Evolutionary conservation across 441 rosid species (phyloP).

Genomic region (Erodium moschatum): DNA sequence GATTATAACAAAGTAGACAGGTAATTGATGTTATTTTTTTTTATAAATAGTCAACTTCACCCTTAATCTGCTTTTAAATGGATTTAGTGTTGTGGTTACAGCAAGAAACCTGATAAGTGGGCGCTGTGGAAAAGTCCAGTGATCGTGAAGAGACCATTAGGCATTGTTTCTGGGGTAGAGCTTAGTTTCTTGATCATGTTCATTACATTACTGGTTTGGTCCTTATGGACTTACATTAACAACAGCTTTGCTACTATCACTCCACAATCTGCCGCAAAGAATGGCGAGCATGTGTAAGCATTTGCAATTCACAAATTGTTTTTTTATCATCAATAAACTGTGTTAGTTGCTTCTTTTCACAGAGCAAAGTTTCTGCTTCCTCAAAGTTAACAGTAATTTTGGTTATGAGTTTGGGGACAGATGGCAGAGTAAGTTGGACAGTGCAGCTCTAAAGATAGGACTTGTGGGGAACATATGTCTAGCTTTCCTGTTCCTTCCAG

Average conservation of each 20-base stretch:
- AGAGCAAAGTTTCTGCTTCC: neutral
- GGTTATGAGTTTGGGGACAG: slow-evolving; percentile 21
- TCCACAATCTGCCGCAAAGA: slow-evolving; percentile 14
- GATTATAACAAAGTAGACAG: slow-evolving; percentile 7
- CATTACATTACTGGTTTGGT: slow-evolving; percentile 48
- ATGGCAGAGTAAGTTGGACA: slow-evolving; percentile 39
- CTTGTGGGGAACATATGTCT: slow-evolving; percentile 43
- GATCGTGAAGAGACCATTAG: slow-evolving; percentile 55
- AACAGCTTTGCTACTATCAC: slow-evolving; percentile 27
- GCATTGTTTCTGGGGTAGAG: slow-evolving; percentile 51
- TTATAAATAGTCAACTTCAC: no score
- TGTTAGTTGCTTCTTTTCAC: neutral
- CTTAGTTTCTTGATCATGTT: slow-evolving; percentile 43
- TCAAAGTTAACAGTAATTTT: neutral
- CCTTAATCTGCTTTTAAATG: neutral
- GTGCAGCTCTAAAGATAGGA: slow-evolving; percentile 29
- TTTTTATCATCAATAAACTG: neutral
- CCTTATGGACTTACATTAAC: slow-evolving; percentile 31
- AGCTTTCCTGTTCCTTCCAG: slow-evolving; percentile 51
- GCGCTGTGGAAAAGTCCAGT: slow-evolving; percentile 37
- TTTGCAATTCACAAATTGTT: neutral
- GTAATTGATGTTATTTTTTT: neutral
- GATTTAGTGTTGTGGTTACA: neutral
- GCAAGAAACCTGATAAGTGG: slow-evolving; percentile 7
- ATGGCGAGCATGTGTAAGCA: slow-evolving; percentile 33